These are phyloP conservation scores for Stropharia rugosoannulata DNA, from an alignment of 768 basidiomycete species.

Conservation along the genomic window DNA sequence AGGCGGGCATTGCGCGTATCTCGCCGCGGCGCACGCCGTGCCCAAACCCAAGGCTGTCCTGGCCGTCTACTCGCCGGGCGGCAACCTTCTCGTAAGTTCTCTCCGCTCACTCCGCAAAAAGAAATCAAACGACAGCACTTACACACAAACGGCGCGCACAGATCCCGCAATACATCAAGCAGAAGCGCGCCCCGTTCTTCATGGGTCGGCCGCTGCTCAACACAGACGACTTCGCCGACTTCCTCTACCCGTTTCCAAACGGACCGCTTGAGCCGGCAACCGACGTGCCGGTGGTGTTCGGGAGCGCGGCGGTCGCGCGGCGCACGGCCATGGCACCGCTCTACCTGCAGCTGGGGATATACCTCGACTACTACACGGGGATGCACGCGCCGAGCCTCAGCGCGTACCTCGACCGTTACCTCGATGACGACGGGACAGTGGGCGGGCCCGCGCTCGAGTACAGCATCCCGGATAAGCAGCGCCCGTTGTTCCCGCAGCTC, in stretches of 20 bases:
- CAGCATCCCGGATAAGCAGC: constrained; percentile 33
- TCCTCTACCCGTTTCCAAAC: constrained; percentile 40
- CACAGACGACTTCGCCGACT: constrained; percentile 43
- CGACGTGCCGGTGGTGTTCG: constrained; percentile 46
- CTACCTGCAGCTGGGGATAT: constrained; percentile 58
- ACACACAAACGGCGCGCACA: constrained; percentile 14
- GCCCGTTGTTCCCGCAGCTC: constrained; percentile 48
- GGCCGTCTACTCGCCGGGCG: constrained; percentile 62
- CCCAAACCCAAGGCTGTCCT: constrained; percentile 57
- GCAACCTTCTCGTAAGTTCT: constrained; percentile 46
- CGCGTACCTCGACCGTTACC: constrained; percentile 30
- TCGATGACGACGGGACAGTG: constrained; percentile 5
- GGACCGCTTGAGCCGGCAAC: constrained; percentile 21
- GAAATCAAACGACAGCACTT: too few species aligned
- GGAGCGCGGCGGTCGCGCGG: constrained; percentile 52
- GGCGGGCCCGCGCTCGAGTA: constrained; percentile 8
- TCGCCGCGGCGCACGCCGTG: constrained; percentile 48
- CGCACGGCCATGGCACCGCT: constrained; percentile 57
- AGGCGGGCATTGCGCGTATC: constrained; percentile 60
- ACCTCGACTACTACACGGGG: constrained; percentile 60
- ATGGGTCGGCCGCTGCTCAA: constrained; percentile 37
- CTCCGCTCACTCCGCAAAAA: too few species aligned
- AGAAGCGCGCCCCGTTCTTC: constrained; percentile 49
- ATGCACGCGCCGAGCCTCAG: constrained; percentile 42
- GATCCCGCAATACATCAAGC: constrained; percentile 50